Conservation (phyloP, 2,329 filamentous ascomycete genomes). For the Xylaria sp. region DNA sequence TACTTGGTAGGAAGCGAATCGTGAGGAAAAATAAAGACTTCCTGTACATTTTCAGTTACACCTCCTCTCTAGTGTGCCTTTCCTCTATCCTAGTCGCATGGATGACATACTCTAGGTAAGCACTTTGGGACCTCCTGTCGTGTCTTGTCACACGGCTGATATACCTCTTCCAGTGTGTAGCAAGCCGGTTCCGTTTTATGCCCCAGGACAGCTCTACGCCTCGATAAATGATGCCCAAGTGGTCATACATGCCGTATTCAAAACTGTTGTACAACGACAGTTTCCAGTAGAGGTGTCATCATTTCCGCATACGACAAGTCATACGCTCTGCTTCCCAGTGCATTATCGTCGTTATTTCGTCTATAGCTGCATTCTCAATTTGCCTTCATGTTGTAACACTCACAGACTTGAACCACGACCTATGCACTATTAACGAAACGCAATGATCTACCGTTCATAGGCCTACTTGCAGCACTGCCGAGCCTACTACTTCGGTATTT, state of each 20-base stretch:
- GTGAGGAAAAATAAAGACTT: no score
- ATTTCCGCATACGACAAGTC: slow-evolving; percentile 24
- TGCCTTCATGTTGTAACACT: background rate
- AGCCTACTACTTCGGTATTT: no score
- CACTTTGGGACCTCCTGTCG: no score
- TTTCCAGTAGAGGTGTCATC: slow-evolving; percentile 3
- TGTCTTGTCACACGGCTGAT: background rate
- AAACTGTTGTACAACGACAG: background rate
- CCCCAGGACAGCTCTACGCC: background rate
- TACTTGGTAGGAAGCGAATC: no score
- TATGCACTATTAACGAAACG: background rate
- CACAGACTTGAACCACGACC: background rate
- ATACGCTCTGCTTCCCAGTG: background rate
- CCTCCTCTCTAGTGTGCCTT: no score
- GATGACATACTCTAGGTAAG: no score
- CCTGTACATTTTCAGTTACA: no score
- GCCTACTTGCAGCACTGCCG: background rate
- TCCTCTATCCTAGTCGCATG: no score
- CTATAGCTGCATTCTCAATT: background rate
- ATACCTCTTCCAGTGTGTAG: background rate
- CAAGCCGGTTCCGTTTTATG: slow-evolving; percentile 1
- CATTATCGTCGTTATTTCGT: slow-evolving; percentile 4
- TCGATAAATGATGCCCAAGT: slow-evolving; percentile 1
- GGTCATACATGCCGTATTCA: slow-evolving; percentile 1
- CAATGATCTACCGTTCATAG: no score